Base-by-base conservation (phyloP, 2,329 filamentous ascomycete species). In the Trichoderma brevicompactum region DNA sequence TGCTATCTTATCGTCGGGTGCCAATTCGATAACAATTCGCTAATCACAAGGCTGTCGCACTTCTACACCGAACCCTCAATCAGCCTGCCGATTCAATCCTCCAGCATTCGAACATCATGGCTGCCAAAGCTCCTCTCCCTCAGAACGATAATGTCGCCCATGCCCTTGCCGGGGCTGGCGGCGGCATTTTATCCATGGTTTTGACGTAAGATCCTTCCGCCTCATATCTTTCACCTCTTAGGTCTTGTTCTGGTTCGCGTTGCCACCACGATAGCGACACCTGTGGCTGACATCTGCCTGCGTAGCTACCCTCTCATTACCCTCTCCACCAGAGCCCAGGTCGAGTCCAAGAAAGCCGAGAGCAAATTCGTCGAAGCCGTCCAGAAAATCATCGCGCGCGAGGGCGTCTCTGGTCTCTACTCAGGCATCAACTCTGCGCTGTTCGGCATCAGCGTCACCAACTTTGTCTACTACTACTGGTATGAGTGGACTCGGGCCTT, bases 401-500 rank as follows among this genome's bases (percentile, higher is more conserved):
- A 99, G 80, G 95, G 95, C 72, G 81, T 97, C 65, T 82, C 87
- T 2, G 95, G 95, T 38, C 87, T 99, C 41, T 99, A 98, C 77
- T 89, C 95, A 7, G 95, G 95, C 48, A 87, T 99, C 66, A 92
- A 96, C 78, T 96, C 92, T 68, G 95, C 95, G 59, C 84, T 99
- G 52, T 97, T 99, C 78, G 95, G 95, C 77, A 98, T 99, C 82
- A 95, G 91, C 78, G 89, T 99, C 72, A 99, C 95, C 73, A 99
- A 99, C 83, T 99, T 99, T 77, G 94, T 99, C 54, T 99, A 99
- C 85, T 99, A 99, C 82, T 99, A 98, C 84, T 99, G 92, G 94
- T 99, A 98, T 80, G 95, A 99, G 82, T 99, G 92, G 92, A 95
- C 93, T 68, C 89, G 94, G 66, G 85, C 90, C 58, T 90, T 90